These are phyloP conservation scores for Penicillium expansum DNA, from an alignment of 2,329 filamentous ascomycete genomes.

Conservation along the genomic window DNA sequence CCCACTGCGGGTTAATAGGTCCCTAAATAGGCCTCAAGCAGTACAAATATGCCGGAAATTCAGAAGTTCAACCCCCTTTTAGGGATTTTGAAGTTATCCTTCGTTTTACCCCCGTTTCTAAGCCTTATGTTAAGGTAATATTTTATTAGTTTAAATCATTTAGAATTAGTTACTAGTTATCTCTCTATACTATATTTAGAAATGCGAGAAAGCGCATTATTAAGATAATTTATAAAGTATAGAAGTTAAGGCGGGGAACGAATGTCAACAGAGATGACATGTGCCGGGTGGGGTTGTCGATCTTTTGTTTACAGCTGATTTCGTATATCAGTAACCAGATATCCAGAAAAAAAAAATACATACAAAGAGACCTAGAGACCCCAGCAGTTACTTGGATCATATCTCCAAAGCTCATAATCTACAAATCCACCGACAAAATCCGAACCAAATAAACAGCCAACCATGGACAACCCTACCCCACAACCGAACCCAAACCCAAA, in stretches of 20 bases:
- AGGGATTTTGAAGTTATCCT: no score
- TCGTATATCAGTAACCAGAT: neutral
- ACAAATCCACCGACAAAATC: neutral
- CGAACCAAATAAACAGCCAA: neutral
- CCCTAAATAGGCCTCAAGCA: no score
- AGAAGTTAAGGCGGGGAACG: neutral
- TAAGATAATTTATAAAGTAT: no score
- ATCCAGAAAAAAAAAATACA: neutral
- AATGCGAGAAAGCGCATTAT: no score
- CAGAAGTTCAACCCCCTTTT: no score
- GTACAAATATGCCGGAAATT: no score
- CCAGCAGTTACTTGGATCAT: neutral
- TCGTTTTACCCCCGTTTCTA: no score
- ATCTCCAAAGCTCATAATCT: neutral
- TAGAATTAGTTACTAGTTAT: no score
- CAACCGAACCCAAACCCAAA: slow-evolving; percentile 1
- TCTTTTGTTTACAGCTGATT: neutral
- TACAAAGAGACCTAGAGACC: neutral
- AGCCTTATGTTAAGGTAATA: no score
- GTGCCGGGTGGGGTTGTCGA: neutral
- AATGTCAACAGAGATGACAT: neutral
- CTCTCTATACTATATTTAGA: no score
- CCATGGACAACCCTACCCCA: neutral
- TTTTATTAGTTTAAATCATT: no score
- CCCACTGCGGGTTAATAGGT: no score